Conservation (phyloP, 1,139 yeast species). For the Barnettozyma hawaiiensis region DNA sequence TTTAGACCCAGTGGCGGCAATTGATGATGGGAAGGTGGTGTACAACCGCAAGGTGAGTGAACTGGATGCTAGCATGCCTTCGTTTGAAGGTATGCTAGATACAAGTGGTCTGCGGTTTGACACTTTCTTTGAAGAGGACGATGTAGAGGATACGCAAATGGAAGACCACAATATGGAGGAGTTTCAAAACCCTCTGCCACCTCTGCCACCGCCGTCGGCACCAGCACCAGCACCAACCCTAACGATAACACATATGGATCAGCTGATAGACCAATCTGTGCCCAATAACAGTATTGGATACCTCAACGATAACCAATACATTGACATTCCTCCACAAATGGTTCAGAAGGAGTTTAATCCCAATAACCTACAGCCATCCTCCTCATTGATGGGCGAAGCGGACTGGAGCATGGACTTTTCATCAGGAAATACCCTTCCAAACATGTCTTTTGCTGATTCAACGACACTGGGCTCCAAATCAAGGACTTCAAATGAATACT, state of each 20-base stretch:
- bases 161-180: neutral
- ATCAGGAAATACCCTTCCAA: conserved; percentile 10
- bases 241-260: neutral
- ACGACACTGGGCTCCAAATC: conserved; percentile 24
- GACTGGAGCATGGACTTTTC: conserved; percentile 13
- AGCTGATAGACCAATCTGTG: neutral
- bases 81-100: neutral
- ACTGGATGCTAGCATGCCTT: neutral
- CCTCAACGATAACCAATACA: conserved; percentile 7
- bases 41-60: neutral
- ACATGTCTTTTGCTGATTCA: conserved; percentile 17
- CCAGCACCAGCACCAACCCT: no score
- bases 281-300: neutral
- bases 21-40: neutral
- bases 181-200: neutral
- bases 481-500: conserved; percentile 21
- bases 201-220: no score
- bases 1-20: neutral
- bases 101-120: neutral
- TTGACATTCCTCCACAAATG: conserved; percentile 5
- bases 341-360: neutral
- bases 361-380: conserved; percentile 3
- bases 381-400: conserved; percentile 8
- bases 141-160: neutral
- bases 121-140: neutral